Evolutionary conservation across 805 yeast genomes (phyloP).

Genomic region (Starmerella roubikii): DNA sequence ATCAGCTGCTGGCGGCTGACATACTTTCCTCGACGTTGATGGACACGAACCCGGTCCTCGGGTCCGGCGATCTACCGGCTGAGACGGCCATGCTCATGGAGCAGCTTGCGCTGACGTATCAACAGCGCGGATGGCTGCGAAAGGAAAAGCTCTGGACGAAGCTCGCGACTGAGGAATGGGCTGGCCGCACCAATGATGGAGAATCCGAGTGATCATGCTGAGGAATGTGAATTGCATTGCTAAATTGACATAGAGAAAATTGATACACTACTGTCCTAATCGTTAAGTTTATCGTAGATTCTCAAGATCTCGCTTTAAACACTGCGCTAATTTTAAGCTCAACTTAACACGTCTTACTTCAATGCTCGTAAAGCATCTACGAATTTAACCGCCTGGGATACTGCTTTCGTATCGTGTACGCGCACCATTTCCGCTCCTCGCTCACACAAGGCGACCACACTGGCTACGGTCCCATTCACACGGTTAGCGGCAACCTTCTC

Average conservation of each 20-base stretch:
- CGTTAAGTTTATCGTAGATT: no score
- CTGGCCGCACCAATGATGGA: no score
- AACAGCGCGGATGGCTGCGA: constrained; percentile 35
- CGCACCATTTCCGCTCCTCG: constrained; percentile 69
- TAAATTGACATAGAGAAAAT: no score
- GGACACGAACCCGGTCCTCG: constrained; percentile 25
- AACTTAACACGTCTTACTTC: no score
- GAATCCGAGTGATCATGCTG: no score
- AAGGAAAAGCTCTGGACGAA: constrained; percentile 65
- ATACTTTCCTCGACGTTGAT: constrained; percentile 35
- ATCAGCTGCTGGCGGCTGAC: constrained; percentile 33
- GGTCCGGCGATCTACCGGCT: constrained; percentile 20
- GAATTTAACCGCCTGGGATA: constrained; percentile 38
- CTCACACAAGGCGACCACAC: constrained; percentile 58
- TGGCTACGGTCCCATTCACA: constrained; percentile 61
- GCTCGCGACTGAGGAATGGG: constrained; percentile 14
- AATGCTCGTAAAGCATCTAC: constrained; percentile 75
- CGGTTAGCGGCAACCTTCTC: constrained; percentile 47
- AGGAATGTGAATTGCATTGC: no score
- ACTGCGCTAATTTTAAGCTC: no score
- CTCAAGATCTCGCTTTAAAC: no score
- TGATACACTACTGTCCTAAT: no score
- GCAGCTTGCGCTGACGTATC: constrained; percentile 41
- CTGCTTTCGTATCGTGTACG: constrained; percentile 69
- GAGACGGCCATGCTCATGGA: constrained; percentile 42